These are phyloP conservation scores for Xylaria venustula DNA, from an alignment of 495 filamentous ascomycete genomes.

Conservation along the genomic window DNA sequence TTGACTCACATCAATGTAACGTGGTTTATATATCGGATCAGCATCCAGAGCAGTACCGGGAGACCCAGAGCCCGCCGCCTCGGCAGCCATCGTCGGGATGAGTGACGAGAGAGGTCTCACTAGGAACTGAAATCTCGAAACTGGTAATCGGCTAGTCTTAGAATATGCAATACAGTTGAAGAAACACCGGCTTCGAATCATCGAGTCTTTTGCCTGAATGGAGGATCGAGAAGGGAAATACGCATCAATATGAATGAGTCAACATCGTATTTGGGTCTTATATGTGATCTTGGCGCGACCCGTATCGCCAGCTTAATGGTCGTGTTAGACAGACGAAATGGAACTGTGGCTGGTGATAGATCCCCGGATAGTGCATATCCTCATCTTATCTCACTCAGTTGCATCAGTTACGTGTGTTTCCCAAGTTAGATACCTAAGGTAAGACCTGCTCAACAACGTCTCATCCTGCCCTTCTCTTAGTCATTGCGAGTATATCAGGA, in stretches of 20 bases:
- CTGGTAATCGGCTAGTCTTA: constrained; percentile 1
- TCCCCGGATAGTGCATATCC: constrained; percentile 5
- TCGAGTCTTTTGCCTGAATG: not conserved
- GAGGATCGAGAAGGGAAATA: not conserved
- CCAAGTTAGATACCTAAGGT: too few species aligned
- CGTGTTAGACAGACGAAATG: too few species aligned
- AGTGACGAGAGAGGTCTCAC: constrained; percentile 11
- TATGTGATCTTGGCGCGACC: not conserved
- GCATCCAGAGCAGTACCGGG: not conserved
- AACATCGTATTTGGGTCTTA: not conserved
- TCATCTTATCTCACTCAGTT: too few species aligned
- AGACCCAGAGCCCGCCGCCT: not conserved
- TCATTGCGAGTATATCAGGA: too few species aligned
- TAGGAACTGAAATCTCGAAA: constrained; percentile 1
- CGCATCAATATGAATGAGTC: not conserved
- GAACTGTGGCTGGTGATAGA: not conserved
- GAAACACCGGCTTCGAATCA: constrained; percentile 13
- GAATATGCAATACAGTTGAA: constrained; percentile 5
- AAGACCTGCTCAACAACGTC: too few species aligned
- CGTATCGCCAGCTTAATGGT: too few species aligned
- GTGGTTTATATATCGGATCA: constrained; percentile 37
- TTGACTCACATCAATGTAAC: constrained; percentile 60
- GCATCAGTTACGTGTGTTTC: too few species aligned
- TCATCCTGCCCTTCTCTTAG: too few species aligned
- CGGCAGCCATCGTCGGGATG: constrained; percentile 26